Evolutionary conservation across 2,329 filamentous ascomycete species (phyloP).

Genomic region (Cordyceps militaris): DNA sequence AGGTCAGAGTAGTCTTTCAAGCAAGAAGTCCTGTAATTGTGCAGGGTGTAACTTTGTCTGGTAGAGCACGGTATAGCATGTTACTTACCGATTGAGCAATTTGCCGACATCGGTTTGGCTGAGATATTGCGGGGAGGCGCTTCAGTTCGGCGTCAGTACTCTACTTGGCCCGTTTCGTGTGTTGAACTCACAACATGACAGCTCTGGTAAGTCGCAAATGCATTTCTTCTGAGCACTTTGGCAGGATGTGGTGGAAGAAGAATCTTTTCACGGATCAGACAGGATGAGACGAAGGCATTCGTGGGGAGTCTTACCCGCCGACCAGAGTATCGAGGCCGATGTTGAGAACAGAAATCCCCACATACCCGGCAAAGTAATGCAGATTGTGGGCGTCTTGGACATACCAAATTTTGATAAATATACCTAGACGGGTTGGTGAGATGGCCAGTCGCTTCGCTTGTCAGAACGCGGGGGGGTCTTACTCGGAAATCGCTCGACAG

Average conservation of each 20-base stretch:
- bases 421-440: neutral
- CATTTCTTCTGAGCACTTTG: neutral
- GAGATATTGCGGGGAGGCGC: neutral
- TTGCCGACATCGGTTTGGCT: neutral
- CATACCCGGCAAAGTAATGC: neutral
- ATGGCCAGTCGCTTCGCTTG: neutral
- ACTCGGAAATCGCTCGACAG: neutral
- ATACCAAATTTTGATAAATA: constrained; percentile 11
- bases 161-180: too few relatives aligned
- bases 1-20: neutral
- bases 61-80: too few relatives aligned
- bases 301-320: neutral
- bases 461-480: neutral
- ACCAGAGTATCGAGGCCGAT: neutral
- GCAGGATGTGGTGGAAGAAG: neutral
- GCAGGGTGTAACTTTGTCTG: too few relatives aligned
- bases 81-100: neutral
- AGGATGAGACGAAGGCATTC: neutral
- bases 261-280: neutral
- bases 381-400: neutral
- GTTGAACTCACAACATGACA: neutral
- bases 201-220: neutral
- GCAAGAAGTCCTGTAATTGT: neutral
- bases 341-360: neutral
- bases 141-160: neutral